Conservation (phyloP, 2,329 filamentous ascomycete genomes). For the Chaetomium globosum region DNA sequence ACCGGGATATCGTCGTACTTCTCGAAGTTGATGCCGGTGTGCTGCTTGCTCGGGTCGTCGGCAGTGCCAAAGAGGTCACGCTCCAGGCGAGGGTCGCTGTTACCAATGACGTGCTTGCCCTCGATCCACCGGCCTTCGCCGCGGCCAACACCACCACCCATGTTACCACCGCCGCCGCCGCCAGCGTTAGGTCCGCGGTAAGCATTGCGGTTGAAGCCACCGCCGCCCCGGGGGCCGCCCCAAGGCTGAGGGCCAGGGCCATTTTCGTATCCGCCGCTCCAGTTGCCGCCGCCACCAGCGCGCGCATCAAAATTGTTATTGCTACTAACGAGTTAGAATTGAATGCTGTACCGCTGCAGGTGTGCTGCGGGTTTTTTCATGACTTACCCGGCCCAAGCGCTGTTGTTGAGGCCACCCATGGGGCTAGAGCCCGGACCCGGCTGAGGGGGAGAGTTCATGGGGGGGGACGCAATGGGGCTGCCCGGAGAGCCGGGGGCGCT, state of each 20-base stretch:
- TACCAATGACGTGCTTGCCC: conserved; percentile 92
- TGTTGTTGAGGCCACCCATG: conserved; percentile 60
- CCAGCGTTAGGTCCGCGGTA: conserved; percentile 57
- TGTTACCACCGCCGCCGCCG: conserved; percentile 55
- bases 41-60: conserved; percentile 92
- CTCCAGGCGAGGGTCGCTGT: conserved; percentile 84
- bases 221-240: conserved; percentile 36
- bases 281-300: conserved; percentile 27
- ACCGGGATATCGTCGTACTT: conserved; percentile 99
- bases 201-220: conserved; percentile 63
- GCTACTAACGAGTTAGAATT: conserved; percentile 37
- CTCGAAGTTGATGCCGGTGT: conserved; percentile 99
- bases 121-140: conserved; percentile 96
- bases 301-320: conserved; percentile 53
- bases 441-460: conserved; percentile 42
- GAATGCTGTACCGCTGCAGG: background rate
- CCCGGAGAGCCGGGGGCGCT: conserved; percentile 43
- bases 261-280: conserved; percentile 25
- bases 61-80: conserved; percentile 90
- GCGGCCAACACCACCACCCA: conserved; percentile 70
- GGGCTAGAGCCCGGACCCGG: conserved; percentile 31
- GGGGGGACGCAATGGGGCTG: conserved; percentile 44
- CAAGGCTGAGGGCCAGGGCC: conserved; percentile 25
- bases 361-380: conserved; percentile 2
- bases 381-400: conserved; percentile 65